These are phyloP conservation scores for Blumeriella jaapii DNA, from an alignment of 2,329 filamentous ascomycete species.

Conservation along the genomic window DNA sequence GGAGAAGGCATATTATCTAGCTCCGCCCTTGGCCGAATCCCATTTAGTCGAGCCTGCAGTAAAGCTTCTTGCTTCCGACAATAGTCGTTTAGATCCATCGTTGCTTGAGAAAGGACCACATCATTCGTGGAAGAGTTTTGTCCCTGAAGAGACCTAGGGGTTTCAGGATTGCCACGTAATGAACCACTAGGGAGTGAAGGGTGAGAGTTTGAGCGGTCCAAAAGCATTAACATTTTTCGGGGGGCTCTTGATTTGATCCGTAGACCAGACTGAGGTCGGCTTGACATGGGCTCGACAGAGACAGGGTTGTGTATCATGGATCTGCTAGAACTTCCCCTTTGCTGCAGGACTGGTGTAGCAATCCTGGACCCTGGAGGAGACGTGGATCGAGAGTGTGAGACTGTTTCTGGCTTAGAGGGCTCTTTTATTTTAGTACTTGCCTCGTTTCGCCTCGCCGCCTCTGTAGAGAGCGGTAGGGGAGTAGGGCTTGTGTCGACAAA, in stretches of 20 bases:
- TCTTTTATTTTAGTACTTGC: not conserved
- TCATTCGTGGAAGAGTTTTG: slow-evolving; percentile 1
- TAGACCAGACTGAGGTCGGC: slow-evolving; percentile 16
- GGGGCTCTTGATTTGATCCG: slow-evolving; percentile 23
- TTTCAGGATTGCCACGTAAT: not conserved
- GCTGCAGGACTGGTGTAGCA: not conserved
- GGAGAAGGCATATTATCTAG: slow-evolving; percentile 10
- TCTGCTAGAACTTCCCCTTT: not conserved
- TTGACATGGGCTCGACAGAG: slow-evolving; percentile 1
- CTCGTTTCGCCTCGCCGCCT: not conserved
- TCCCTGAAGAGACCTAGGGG: not conserved
- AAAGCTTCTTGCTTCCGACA: slow-evolving; percentile 13
- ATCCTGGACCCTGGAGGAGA: not conserved
- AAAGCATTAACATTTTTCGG: slow-evolving; percentile 25
- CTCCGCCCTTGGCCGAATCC: slow-evolving; percentile 4
- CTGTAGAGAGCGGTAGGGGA: not conserved
- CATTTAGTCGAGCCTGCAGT: slow-evolving; percentile 11
- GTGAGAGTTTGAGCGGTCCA: slow-evolving; percentile 15
- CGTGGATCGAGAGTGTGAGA: not conserved
- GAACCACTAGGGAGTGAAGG: slow-evolving; percentile 2
- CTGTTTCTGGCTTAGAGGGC: not conserved
- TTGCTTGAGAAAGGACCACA: slow-evolving; percentile 15
- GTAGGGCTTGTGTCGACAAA: not conserved
- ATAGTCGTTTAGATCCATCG: slow-evolving; percentile 11
- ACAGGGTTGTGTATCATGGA: slow-evolving; percentile 3